Base-by-base conservation (phyloP, 2,329 filamentous ascomycete genomes). In the Colletotrichum brevisporum region DNA sequence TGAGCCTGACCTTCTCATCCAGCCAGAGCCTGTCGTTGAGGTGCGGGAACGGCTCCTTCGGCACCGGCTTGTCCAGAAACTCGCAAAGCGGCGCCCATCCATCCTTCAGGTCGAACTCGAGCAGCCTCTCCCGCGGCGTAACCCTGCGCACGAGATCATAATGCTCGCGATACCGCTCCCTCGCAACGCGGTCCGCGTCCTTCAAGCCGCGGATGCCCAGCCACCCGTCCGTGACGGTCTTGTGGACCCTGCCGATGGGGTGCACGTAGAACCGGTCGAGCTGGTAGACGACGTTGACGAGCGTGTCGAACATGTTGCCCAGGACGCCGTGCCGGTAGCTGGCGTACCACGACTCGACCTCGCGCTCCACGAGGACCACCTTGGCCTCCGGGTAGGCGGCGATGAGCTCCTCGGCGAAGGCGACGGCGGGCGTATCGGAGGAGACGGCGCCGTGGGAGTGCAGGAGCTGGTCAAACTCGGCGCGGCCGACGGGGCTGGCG, bases 321-420 rank as follows among this genome's bases (percentile, higher is more conserved):
- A 66, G 55, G 21, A 69, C 39, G 0, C 67, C 51, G 6, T 61
- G n/a, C 55, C 65, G 57, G 45, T 53, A 67, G 56, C 74, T 76
- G 50, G 71, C 58, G 72, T 74, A 74, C 77, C 76, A 78, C 10
- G 73, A 71, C n/a, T 73, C 73, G 0, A 74, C 71, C 48, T 77
- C 75, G 26, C 73, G 71, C n/a, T 78, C 78, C 0, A 69, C 61
- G 69, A 78, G 78, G 27, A 84, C 78, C 10, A 84, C 80, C 55
- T 79, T 80, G 9, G 83, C 82, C 26, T 83, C 76, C 0, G 83
- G 83, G 62, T 83, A 84, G 16, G 83, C 67, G 31, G 79, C 76
- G 58, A 84, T 69, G 26, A 84, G 72, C 54, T 84, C 81, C 39
- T 78, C 75, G 24, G 67, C 76, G 18, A 83, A 76, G 41, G 79